Evolutionary conservation across 108 stramenopile species (phyloP), one percentile per base, ranked within the genome.

Genomic region (Conticribra guillardii): DNA sequence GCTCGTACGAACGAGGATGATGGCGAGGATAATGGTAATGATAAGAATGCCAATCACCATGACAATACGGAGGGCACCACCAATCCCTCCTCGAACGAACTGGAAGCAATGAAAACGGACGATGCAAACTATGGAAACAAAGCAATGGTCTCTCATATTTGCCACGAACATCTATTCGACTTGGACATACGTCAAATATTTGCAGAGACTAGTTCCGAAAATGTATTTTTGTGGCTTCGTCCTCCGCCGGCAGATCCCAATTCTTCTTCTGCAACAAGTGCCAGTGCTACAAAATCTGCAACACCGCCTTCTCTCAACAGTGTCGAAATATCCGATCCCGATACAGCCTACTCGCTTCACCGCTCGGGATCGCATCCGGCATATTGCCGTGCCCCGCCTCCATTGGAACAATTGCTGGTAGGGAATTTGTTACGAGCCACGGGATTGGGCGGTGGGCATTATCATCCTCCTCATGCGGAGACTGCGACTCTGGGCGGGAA

Each of bases 331-430:
- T 60, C 80, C 26, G 86, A 94, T 72, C 83, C 85, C 24, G 81
- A 84, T 8, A 84, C 86, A 24, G 93, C 93, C 0, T 64, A 82
- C 58, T 73, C 86, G 22, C 72, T 94, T 37, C 87, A 89, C 49
- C 60, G 65, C 32, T 67, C 75, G 51, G 87, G 82, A 7, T 65
- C 67, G 19, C 93, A 97, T 69, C 77, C 94, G 14, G 75, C 89
- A 0, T 97, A 97, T 67, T 97, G 95, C 69, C 87, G 96, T 34
- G 96, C 95, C 23, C 92, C 95, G 17, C 91, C 94, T 0, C 66
- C 66, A 48, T 53, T 96, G 47, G 96, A 97, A 75, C 82, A 84
- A 53, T 41, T 47, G 21, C 65, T 97, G 19, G 96, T 97, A 0
- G 15, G 64, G 7, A 68, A 73, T 17, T 31, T 94, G 55, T 55